Evolutionary conservation across 805 yeast species (phyloP), one percentile per base, ranked within the genome.

Genomic region (Teunomyces gatunensis): DNA sequence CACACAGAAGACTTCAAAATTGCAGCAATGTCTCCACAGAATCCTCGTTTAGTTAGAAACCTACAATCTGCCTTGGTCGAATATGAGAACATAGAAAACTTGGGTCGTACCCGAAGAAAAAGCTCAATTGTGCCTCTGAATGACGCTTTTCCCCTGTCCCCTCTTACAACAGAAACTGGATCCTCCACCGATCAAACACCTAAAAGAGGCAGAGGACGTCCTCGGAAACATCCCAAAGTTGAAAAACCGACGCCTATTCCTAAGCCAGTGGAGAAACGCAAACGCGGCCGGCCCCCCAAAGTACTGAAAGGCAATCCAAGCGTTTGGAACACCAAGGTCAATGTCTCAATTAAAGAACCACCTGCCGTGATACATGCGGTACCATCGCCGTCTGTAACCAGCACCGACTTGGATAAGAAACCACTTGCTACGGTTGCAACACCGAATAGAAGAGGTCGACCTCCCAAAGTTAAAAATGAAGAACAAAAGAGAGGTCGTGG

Each of bases 11-110:
- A 45, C 13, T 54, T 61, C 33, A 56, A 49, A 32, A 60, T 61
- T 37, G 45, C 41, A 11, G 12, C 37, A 42, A 42, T 21, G 17
- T 34, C 35, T 6, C 27, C 23, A 7, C 39, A 36, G 52, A 40
- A 52, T 47, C 40, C 48, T 41, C 13, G 36, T 27, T 21, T 37
- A 39, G 20, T 54, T 7, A 51, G 48, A 30, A 57, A 47, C 39
- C 48, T 65, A 7, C 56, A 59, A n/a, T 65, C 69, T 1, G 68
- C 60, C 1, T 48, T 67, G 20, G 47, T 58, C 11, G 56, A 61
- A 21, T 46, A 54, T 4, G 60, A 57, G 15, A 63, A 60, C 33
- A 54, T 51, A 9, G 54, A 47, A 18, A 45, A 47, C 25, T 48
- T 57, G 18, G 64, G 64, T 4, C 36, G 59, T 21, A 48, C 55